Base-by-base conservation (phyloP, 1,284 basidiomycete species). In the Dichomitus squalens region DNA sequence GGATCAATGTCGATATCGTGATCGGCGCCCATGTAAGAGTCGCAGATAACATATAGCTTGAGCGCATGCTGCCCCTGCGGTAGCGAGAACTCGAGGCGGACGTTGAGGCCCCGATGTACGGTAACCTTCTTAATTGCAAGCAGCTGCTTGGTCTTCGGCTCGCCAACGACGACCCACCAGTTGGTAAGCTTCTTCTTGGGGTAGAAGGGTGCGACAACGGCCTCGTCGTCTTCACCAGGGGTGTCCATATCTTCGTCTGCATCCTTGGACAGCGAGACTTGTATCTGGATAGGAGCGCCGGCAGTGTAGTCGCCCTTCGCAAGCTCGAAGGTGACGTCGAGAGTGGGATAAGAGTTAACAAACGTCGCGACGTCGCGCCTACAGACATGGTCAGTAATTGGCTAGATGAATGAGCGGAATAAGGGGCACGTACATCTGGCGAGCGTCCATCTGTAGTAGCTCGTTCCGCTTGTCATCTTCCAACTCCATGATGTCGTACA, bases 91-190 rank as follows among this genome's bases (percentile, higher is more conserved):
- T 98, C 95, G 36, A 99, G 84, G 70, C 94, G 94, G 57, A 93
- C 88, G 21, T 79, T 76, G 12, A 97, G 80, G 61, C 79, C 87
- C 66, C 86, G 87, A 67, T 84, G 87, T 62, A 98, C 86, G 0
- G 96, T 98, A 21, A 98, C 92, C 58, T 91, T 91, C 78, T 98
- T 98, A 82, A 99, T 98, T 50, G 93, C 92, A 31, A 96, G 86
- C 40, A 99, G 78, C 65, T 92, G 88, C 59, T 82, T 84, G 64
- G 77, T 88, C 68, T 73, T 80, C 56, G 76, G 85, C 64, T 97
- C 93, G 29, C 95, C 95, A 5, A 98, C 83, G 36, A 98, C 95
- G 29, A 98, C 79, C 96, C 96, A 99, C 95, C 96, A 99, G 68
- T 95, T 95, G 55, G 92, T 87, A 73, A 96, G 85, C 81, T 98